Percentiles rank a stretch among this genome's conserved stretches.
These are phyloP conservation scores for Cyclotella atomus DNA, from an alignment of 108 stramenopile species.

Conservation along the genomic window DNA sequence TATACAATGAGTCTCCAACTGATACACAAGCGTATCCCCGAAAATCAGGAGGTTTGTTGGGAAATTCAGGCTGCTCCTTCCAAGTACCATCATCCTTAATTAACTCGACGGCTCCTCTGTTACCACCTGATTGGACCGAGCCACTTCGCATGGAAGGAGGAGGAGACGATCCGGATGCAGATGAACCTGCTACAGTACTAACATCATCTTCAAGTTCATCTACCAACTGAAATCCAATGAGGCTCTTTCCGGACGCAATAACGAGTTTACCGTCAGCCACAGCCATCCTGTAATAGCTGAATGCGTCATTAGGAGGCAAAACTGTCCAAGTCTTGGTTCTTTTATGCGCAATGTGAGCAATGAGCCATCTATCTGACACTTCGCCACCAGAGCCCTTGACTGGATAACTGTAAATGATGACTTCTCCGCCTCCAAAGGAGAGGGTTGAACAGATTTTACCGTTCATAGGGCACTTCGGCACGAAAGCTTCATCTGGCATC, in stretches of 20 bases:
- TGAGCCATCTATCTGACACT: constrained; percentile 18
- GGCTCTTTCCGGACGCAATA: constrained; percentile 1
- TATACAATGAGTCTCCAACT: constrained; percentile 15
- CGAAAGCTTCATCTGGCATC: constrained; percentile 3
- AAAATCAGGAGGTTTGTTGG: constrained; percentile 21
- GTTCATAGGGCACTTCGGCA: constrained; percentile 19
- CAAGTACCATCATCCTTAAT: constrained; percentile 34
- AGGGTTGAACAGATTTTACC: constrained; percentile 14
- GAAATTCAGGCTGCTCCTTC: constrained; percentile 19
- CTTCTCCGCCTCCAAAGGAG: not conserved
- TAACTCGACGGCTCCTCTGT: not conserved
- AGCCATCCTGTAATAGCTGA: constrained; percentile 11
- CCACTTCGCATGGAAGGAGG: not conserved
- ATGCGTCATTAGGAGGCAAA: constrained; percentile 15
- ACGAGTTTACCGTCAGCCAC: constrained; percentile 25
- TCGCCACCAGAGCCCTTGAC: constrained; percentile 12
- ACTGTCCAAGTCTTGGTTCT: constrained; percentile 27
- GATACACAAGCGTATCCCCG: constrained; percentile 24
- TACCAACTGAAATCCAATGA: constrained; percentile 22
- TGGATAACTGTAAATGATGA: constrained; percentile 18
- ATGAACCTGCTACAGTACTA: not conserved
- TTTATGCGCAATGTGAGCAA: constrained; percentile 21
- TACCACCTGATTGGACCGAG: not conserved
- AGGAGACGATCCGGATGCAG: not conserved
- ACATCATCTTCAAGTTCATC: constrained; percentile 22